Evolutionary conservation across 2,329 filamentous ascomycete genomes (phyloP).

Genomic region (Colletotrichum paranaense): DNA sequence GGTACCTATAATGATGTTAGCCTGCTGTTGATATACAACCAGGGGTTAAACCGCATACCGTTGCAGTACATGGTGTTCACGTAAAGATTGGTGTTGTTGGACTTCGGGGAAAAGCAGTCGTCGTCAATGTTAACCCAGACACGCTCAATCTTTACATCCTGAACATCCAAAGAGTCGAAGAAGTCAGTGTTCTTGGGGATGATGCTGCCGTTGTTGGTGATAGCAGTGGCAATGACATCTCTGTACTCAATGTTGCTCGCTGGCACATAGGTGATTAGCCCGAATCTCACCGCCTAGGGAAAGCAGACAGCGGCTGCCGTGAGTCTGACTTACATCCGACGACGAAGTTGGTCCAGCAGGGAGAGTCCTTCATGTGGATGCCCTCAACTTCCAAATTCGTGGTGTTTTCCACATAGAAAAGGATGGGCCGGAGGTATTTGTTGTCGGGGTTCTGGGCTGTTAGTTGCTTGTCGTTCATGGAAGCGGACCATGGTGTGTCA

Average conservation of each 20-base stretch:
- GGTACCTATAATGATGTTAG: slow-evolving; percentile 43
- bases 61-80: slow-evolving; percentile 72
- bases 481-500: not conserved
- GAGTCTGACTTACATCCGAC: slow-evolving; percentile 54
- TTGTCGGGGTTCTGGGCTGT: slow-evolving; percentile 62
- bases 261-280: not conserved
- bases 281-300: too few species aligned
- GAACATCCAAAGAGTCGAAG: slow-evolving; percentile 69
- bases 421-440: slow-evolving; percentile 67
- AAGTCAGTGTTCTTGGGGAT: slow-evolving; percentile 72
- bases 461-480: not conserved
- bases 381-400: slow-evolving; percentile 68
- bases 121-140: slow-evolving; percentile 66
- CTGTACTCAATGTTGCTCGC: slow-evolving; percentile 63
- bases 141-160: slow-evolving; percentile 62
- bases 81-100: slow-evolving; percentile 67
- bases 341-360: slow-evolving; percentile 74
- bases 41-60: slow-evolving; percentile 49
- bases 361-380: slow-evolving; percentile 70
- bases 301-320: not conserved
- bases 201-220: slow-evolving; percentile 56
- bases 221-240: slow-evolving; percentile 64
- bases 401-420: slow-evolving; percentile 72
- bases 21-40: not conserved
- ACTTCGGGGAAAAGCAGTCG: slow-evolving; percentile 71